phyloP scores from a whole-genome alignment of 495 filamentous ascomycete genomes.

The Talaromyces trachyspermus region DNA sequence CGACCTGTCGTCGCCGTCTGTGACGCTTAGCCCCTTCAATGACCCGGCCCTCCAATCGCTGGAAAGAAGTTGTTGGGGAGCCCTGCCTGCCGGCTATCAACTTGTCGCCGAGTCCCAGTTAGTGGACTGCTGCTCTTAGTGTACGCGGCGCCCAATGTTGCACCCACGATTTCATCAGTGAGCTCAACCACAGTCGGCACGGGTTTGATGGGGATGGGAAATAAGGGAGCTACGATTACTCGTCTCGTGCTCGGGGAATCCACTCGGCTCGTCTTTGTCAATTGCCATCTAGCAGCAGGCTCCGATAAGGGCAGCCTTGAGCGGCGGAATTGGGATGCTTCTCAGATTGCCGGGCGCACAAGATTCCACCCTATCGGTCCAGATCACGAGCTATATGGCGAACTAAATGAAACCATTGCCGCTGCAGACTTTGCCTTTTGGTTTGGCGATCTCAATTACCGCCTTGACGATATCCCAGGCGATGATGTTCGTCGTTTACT shows the following conservation, averaged over 20 bases:
- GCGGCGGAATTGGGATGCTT: constrained; percentile 81
- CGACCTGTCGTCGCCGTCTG: constrained; percentile 64
- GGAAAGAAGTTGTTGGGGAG: constrained; percentile 66
- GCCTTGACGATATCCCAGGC: constrained; percentile 79
- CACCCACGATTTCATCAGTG: constrained; percentile 63
- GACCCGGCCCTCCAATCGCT: constrained; percentile 67
- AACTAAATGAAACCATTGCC: constrained; percentile 61
- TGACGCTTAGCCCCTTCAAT: constrained; percentile 60
- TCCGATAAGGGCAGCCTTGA: constrained; percentile 69
- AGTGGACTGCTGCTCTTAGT: constrained; percentile 80
- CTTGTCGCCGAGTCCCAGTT: constrained; percentile 76
- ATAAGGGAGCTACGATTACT: constrained; percentile 83
- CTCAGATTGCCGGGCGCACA: constrained; percentile 65
- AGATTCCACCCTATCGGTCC: constrained; percentile 65
- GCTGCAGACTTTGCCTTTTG: constrained; percentile 91
- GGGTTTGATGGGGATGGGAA: constrained; percentile 84
- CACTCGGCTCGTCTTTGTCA: constrained; percentile 79
- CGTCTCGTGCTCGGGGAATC: constrained; percentile 85
- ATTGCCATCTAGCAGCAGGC: constrained; percentile 84
- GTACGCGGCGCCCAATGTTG: constrained; percentile 71
- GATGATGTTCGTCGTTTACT: constrained; percentile 84
- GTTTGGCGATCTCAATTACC: constrained; percentile 96
- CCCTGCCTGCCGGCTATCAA: constrained; percentile 69
- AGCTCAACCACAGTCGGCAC: constrained; percentile 76
- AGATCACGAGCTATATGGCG: constrained; percentile 41